A percentile compares a stretch with the other conserved stretches of the same genome.
phyloP scores from a whole-genome alignment of 306 rosid genomes.

The Abrus pulchellus region DNA sequence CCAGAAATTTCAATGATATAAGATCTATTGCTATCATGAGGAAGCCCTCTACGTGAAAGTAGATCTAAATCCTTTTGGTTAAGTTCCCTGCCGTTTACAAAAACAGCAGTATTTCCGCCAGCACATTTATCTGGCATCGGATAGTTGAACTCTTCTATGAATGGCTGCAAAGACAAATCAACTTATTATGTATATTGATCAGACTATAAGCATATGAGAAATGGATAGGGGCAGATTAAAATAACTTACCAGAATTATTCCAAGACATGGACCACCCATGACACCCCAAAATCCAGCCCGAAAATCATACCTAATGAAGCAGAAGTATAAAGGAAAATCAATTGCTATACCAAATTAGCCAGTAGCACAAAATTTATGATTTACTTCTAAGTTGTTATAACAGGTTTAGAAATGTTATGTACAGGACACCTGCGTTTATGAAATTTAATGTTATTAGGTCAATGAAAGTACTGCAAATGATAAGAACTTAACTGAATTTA shows the following conservation, averaged over 20 bases:
- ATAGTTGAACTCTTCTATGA: slow-evolving; percentile 83
- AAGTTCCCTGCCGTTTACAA: slow-evolving; percentile 94
- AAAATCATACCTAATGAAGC: slow-evolving; percentile 77
- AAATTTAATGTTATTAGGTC: not conserved
- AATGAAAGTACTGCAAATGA: not conserved
- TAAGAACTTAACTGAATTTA: slow-evolving; percentile 28
- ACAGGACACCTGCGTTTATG: not conserved
- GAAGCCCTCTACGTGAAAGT: slow-evolving; percentile 87
- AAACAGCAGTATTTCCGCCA: slow-evolving; percentile 77
- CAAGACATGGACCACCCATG: slow-evolving; percentile 92
- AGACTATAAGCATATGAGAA: slow-evolving; percentile 25
- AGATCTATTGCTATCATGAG: slow-evolving; percentile 69
- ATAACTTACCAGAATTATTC: slow-evolving; percentile 85
- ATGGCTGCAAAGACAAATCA: slow-evolving; percentile 75
- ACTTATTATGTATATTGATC: slow-evolving; percentile 33
- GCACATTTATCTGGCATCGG: slow-evolving; percentile 88
- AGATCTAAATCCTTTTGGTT: slow-evolving; percentile 84
- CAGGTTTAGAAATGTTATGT: not conserved
- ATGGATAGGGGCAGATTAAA: slow-evolving; percentile 17
- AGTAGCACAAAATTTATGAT: not conserved
- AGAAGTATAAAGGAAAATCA: slow-evolving; percentile 39
- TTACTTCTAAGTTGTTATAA: not conserved
- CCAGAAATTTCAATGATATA: slow-evolving; percentile 88
- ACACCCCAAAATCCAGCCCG: slow-evolving; percentile 99
- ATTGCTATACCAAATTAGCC: slow-evolving; percentile 37